Evolutionary conservation across 306 rosid species (phyloP).

Genomic region (Glycine tomentella): DNA sequence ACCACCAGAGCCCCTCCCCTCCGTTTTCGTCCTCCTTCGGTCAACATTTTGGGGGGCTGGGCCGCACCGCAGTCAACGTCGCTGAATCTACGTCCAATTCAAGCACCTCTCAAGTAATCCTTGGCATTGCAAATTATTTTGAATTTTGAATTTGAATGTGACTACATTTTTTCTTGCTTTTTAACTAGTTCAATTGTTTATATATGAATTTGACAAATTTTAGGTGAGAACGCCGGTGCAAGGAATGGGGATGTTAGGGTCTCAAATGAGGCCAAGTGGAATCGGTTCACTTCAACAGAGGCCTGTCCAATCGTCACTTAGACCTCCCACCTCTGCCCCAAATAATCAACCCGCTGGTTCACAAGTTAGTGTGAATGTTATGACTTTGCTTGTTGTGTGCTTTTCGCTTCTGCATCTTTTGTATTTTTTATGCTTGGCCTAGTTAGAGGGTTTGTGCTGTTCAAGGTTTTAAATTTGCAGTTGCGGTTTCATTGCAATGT

Average conservation of each 20-base stretch:
- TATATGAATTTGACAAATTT: too few species aligned
- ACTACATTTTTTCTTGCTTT: conserved; percentile 9
- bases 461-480: background rate
- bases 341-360: conserved; percentile 65
- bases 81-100: conserved; percentile 63
- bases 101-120: conserved; percentile 66
- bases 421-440: conserved; percentile 19
- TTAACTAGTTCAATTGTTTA: conserved; percentile 10
- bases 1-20: conserved; percentile 69
- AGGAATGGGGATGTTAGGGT: conserved; percentile 88
- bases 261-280: conserved; percentile 82
- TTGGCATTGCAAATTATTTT: too few species aligned
- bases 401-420: conserved; percentile 6
- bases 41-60: conserved; percentile 82
- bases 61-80: conserved; percentile 64
- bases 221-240: conserved; percentile 75
- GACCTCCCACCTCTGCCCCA: conserved; percentile 65
- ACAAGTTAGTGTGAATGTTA: conserved; percentile 69
- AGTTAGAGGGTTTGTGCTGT: background rate
- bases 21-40: conserved; percentile 77
- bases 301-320: conserved; percentile 73
- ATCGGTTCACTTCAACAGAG: conserved; percentile 71
- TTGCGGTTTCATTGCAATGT: too few species aligned
- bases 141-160: conserved; percentile 7
- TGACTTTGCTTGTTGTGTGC: conserved; percentile 29